Conservation (phyloP, 2,329 filamentous ascomycete genomes). For the Trichophyton mentagrophytes region DNA sequence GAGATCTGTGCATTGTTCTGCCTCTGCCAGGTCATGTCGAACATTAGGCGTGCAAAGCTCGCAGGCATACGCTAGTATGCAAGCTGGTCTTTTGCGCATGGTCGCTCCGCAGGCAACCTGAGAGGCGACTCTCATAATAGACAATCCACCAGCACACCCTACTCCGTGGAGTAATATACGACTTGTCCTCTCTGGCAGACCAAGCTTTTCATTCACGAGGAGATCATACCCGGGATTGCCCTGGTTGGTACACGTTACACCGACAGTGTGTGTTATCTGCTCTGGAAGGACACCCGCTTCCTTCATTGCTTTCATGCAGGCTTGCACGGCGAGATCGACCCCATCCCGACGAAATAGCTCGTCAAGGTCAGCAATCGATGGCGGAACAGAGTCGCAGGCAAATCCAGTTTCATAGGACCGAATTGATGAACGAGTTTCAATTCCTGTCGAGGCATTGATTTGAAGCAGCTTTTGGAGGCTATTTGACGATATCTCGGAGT, state of each 20-base stretch:
- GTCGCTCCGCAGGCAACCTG: background rate
- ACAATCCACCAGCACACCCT: background rate
- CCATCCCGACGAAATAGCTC: background rate
- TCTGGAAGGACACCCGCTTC: background rate
- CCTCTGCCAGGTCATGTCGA: background rate
- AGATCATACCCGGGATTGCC: conserved; percentile 3
- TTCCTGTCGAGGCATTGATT: background rate
- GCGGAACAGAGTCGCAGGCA: background rate
- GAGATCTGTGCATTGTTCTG: background rate
- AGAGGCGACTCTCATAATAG: background rate
- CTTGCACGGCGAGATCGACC: background rate
- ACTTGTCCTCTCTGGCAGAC: background rate
- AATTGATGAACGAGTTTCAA: background rate
- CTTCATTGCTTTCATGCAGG: background rate
- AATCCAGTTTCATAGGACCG: background rate
- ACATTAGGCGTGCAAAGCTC: background rate
- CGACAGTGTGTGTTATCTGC: background rate
- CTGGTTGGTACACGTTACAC: background rate
- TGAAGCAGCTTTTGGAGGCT: background rate
- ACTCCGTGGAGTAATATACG: background rate
- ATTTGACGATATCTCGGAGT: background rate
- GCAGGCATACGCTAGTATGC: background rate
- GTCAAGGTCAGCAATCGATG: background rate
- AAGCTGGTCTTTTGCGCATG: background rate
- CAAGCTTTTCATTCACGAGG: background rate